Evolutionary conservation across 2,329 filamentous ascomycete genomes (phyloP).

Genomic region (Paecilomyces dactylethromorphus): DNA sequence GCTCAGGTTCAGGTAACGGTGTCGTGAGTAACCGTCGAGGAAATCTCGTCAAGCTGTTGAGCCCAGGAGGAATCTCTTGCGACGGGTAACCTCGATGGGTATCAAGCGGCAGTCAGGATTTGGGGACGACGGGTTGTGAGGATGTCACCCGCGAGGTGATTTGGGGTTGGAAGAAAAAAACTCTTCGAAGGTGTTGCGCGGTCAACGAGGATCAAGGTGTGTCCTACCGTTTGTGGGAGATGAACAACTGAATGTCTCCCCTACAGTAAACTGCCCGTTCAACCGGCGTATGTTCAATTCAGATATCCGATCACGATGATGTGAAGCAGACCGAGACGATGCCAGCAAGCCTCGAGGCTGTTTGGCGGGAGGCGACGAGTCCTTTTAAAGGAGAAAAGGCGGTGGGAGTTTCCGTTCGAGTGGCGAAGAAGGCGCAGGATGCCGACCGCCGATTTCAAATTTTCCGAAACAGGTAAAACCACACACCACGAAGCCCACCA

Average conservation of each 20-base stretch:
- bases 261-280: slow-evolving; percentile 31
- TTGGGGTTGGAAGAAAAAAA: not conserved
- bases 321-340: slow-evolving; percentile 4
- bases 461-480: slow-evolving; percentile 7
- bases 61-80: not conserved
- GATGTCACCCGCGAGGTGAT: not conserved
- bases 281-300: not conserved
- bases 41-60: not conserved
- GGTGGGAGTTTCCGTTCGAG: not conserved
- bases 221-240: slow-evolving; percentile 67
- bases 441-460: slow-evolving; percentile 6
- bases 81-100: not conserved
- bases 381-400: not conserved
- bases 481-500: slow-evolving; percentile 1
- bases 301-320: slow-evolving; percentile 7
- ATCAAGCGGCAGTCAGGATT: not conserved
- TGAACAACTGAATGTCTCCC: slow-evolving; percentile 98
- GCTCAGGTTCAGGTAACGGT: not conserved
- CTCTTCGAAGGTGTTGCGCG: slow-evolving; percentile 11
- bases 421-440: not conserved
- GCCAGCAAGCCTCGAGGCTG: slow-evolving; percentile 7
- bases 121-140: not conserved
- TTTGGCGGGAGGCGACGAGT: not conserved
- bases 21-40: not conserved
- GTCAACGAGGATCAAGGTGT: slow-evolving; percentile 12